A percentile compares a stretch with the other conserved stretches of the same genome.
Evolutionary conservation across 345 rosid species (phyloP).

Genomic region (Lepidium sativum): DNA sequence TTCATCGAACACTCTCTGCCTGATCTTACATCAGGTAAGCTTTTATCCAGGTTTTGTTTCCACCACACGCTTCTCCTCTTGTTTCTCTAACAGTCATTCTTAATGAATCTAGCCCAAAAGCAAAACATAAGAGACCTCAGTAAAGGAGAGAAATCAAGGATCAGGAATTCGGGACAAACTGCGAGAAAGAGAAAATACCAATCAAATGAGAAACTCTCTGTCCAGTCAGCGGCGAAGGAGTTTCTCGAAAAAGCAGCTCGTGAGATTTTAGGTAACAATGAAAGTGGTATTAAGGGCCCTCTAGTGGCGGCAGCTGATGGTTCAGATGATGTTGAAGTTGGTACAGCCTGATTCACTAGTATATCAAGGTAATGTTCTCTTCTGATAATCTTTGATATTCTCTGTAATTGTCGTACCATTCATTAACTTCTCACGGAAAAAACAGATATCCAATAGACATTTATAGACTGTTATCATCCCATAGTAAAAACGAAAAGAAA

Average conservation of each 20-base stretch:
- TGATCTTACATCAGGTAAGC: conserved; percentile 68
- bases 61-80: not conserved
- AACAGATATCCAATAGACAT: not conserved
- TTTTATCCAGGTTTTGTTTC: not conserved
- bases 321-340: conserved; percentile 32
- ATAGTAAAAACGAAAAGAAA: not conserved
- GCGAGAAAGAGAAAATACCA: conserved; percentile 69
- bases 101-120: conserved; percentile 52
- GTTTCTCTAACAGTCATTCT: not conserved
- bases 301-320: conserved; percentile 35
- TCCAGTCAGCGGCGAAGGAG: conserved; percentile 66
- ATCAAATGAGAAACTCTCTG: conserved; percentile 49
- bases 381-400: not conserved
- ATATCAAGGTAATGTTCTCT: conserved; percentile 22
- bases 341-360: conserved; percentile 14
- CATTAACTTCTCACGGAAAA: not conserved
- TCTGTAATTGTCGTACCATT: not conserved
- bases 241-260: conserved; percentile 90
- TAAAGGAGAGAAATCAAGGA: conserved; percentile 53
- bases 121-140: conserved; percentile 55
- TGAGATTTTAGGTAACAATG: conserved; percentile 57
- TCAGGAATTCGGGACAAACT: conserved; percentile 34
- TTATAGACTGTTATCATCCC: not conserved
- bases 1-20: conserved; percentile 87
- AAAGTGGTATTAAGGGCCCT: conserved; percentile 67